Conservation (phyloP, 1,139 yeast species). For the Pichia sp. region DNA sequence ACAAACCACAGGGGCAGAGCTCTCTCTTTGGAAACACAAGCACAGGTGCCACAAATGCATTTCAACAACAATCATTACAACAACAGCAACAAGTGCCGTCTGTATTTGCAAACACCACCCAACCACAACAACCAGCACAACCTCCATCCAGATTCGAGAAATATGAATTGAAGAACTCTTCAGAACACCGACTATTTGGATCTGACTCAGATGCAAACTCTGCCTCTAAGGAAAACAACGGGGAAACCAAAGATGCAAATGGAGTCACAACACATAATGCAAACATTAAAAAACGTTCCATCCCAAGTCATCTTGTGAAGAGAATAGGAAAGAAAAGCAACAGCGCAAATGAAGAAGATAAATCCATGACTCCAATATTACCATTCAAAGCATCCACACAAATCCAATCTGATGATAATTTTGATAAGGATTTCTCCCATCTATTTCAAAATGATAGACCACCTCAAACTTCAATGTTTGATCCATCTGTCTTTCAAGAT, state of each 20-base stretch:
- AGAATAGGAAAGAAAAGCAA: conserved; percentile 34
- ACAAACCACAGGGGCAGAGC: not conserved
- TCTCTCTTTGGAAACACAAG: conserved; percentile 3
- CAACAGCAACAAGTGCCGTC: conserved; percentile 11
- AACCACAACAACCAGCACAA: conserved; percentile 2
- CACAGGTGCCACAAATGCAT: not conserved
- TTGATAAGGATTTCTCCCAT: conserved; percentile 26
- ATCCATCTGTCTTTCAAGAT: conserved; percentile 44
- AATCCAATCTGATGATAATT: conserved; percentile 19
- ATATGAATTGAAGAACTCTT: conserved; percentile 18
- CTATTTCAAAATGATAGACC: conserved; percentile 44
- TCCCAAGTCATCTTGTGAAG: conserved; percentile 51
- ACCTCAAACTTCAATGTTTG: conserved; percentile 61
- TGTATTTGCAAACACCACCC: not conserved
- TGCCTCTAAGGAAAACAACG: not conserved
- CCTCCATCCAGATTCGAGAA: conserved; percentile 23
- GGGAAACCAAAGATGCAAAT: conserved; percentile 27
- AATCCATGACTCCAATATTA: conserved; percentile 24
- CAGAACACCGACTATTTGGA: conserved; percentile 3
- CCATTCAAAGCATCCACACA: conserved; percentile 29
- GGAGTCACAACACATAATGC: not conserved
- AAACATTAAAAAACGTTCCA: conserved; percentile 43
- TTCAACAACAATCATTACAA: conserved; percentile 10
- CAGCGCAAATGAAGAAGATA: conserved; percentile 15
- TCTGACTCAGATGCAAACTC: not conserved